Evolutionary conservation across 78 protist genomes (phyloP), one percentile per base, ranked within the genome.

Genomic region (Dictyostelium citrinum): DNA sequence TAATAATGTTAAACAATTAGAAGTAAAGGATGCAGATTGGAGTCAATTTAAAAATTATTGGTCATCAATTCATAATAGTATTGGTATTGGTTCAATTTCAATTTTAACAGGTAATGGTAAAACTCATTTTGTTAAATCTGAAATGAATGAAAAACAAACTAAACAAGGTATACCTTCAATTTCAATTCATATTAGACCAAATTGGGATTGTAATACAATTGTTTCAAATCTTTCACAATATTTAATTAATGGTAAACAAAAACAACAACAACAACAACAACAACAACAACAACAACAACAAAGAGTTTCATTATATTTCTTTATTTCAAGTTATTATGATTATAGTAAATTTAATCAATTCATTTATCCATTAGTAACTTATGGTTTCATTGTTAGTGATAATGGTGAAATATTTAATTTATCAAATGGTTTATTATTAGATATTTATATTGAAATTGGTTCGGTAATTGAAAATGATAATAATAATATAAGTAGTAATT

Each of bases 281-380:
- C 17, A 51, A 20, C 17, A 20, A 51, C 27, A 17, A 58, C 9
- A 20, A 58, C 67, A 17, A 58, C 31, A 64, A 64, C 33, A 70
- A 70, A 70, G 77, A 33, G 43, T 70, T 33, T 70, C 77, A 33
- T 33, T 70, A 5, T 70, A 70, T 33, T 12, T 70, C 35, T 70
- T 29, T 16, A 70, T 70, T 70, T 70, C 77, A 70, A 31, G 43
- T 14, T 70, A 33, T 33, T 70, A 70, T 33, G 43, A 70, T 33
- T 70, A 29, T 70, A 70, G 17, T 70, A 14, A 46, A 6, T 84
- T 84, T 64, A 84, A 74, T n/a, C 45, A 49, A 10, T 74, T 74
- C 39, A 74, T 84, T 41, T 84, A 84, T 12, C 91, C 91, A 84
- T 55, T 84, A 37, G 61, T 84, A 12, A 84, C 91, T 1, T 68